These are phyloP conservation scores for Blastobotrys arbuscula DNA, from an alignment of 1,139 yeast species.

Conservation along the genomic window DNA sequence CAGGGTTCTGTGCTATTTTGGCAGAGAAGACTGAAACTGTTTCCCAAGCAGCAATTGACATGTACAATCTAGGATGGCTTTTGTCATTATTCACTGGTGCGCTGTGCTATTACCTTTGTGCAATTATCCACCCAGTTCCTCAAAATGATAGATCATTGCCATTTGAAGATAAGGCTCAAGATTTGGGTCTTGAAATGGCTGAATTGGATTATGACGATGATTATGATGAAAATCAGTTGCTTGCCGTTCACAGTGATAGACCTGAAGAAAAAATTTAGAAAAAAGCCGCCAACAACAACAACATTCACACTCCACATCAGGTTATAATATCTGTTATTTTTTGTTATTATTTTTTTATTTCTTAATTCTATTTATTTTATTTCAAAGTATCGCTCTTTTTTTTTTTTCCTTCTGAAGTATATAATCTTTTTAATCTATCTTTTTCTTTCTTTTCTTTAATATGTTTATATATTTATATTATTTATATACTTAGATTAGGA, in stretches of 20 bases:
- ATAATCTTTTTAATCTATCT: not conserved
- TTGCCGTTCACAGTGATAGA: conserved; percentile 4
- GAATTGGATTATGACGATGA: conserved; percentile 15
- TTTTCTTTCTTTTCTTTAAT: not conserved
- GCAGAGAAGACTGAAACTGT: conserved; percentile 9
- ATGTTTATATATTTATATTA: no score
- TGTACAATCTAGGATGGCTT: conserved; percentile 20
- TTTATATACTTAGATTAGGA: no score
- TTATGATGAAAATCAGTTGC: conserved; percentile 3
- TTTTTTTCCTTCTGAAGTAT: not conserved
- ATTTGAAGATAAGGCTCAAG: conserved; percentile 14
- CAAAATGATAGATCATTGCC: conserved; percentile 12
- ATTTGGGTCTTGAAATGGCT: conserved; percentile 14
- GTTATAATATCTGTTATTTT: not conserved
- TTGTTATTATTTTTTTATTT: not conserved
- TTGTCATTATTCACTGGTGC: conserved; percentile 15
- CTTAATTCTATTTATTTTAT: not conserved
- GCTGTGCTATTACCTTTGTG: conserved; percentile 12
- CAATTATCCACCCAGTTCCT: conserved; percentile 12
- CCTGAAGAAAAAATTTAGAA: conserved; percentile 15
- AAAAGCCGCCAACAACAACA: not conserved
- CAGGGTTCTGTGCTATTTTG: conserved; percentile 29
- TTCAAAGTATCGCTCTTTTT: not conserved
- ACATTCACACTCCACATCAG: no score
- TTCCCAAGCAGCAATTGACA: conserved; percentile 17